Base-by-base conservation (phyloP, 148 eudicot genomes). In the Rheum nobile region DNA sequence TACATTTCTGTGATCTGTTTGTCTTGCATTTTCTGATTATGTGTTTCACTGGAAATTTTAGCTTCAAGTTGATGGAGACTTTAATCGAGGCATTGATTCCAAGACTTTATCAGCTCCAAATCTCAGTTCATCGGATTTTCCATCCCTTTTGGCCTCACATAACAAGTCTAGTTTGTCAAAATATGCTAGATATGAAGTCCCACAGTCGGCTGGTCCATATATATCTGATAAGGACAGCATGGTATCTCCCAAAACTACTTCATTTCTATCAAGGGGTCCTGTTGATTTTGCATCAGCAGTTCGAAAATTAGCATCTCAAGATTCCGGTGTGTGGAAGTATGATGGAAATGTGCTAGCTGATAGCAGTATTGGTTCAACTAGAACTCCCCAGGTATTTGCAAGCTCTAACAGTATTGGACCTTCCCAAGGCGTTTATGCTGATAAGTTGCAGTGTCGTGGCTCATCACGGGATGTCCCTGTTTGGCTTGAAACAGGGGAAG, bases 401-500 rank as follows among this genome's bases (percentile, higher is more conserved):
- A 86, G 88, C 79, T 85, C 96, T 47, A 88, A 87, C 63, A 78
- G 34, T 59, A 75, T 85, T 74, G 92, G 89, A 61, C 82, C 84
- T 67, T 84, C 79, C 44, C 86, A 87, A 83, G 80, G 84, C 69
- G 79, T 81, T 29, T 87, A 81, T 80, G 80, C 79, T 38, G 89
- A 96, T 76, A 90, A 86, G 83, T 50, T 85, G 70, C 91, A 80
- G 77, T 77, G 77, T 74, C 92, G 86, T 75, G 80, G 85, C 76
- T 77, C 93, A 68, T 76, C 80, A 75, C 90, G 87, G 73, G 81
- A 88, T 61, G 82, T 93, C 74, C 97, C 99, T 73, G 82, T 76
- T 22, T 92, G 99, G 99, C 92, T 92, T 76, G 99, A 96, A 79
- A 96, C 99, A 77, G 99, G 96, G 82, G 97, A 92, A 75, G 86